A percentile compares a stretch with the other conserved stretches of the same genome.
Conservation (phyloP, 148 eudicot species). For the Rhododendron williamsianum region DNA sequence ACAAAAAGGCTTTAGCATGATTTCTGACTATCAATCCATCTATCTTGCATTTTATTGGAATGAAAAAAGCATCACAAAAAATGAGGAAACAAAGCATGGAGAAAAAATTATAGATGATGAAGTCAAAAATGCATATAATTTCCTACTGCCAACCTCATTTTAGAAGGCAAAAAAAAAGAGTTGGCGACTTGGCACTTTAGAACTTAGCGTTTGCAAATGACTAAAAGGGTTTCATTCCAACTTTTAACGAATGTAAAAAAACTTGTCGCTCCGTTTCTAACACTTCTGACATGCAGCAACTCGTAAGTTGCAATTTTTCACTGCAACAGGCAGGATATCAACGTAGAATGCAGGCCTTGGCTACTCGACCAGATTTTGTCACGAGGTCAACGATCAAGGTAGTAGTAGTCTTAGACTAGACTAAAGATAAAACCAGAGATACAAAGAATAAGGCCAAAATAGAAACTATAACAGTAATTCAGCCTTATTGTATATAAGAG, state of each 20-base stretch:
- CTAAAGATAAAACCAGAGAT: background rate
- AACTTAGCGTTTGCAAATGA: background rate
- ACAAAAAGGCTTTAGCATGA: background rate
- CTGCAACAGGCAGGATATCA: conserved; percentile 3
- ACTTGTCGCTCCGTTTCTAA: background rate
- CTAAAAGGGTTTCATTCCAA: background rate
- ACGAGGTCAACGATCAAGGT: background rate
- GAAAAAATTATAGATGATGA: background rate
- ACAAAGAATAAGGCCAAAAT: background rate
- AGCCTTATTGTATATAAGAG: background rate
- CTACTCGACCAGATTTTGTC: conserved; percentile 1
- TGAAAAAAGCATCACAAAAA: background rate
- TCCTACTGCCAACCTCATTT: background rate
- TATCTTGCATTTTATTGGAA: background rate
- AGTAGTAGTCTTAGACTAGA: background rate
- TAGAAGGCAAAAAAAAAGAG: background rate
- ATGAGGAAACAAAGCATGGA: background rate
- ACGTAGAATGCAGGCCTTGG: background rate
- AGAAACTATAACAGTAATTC: background rate
- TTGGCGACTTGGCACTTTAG: background rate
- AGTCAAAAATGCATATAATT: background rate
- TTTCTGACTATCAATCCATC: background rate
- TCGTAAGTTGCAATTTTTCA: background rate
- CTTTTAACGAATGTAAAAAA: background rate
- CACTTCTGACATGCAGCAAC: background rate